These are phyloP conservation scores for Ophiostoma tasmaniense DNA, from an alignment of 2,329 filamentous ascomycete genomes.

Conservation along the genomic window DNA sequence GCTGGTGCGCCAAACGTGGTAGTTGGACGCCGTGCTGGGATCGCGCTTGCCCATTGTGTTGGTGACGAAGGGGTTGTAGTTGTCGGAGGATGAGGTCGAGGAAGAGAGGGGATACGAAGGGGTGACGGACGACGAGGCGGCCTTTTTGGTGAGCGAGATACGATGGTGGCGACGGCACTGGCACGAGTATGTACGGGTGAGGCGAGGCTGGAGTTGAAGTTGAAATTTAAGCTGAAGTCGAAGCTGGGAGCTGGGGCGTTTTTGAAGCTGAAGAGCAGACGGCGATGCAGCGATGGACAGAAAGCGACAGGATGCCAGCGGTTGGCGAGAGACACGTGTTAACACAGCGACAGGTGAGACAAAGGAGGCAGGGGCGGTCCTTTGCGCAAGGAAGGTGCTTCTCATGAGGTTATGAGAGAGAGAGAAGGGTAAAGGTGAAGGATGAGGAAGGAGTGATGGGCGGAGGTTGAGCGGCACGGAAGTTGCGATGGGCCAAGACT, in stretches of 20 bases:
- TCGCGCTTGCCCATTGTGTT: slow-evolving; percentile 44
- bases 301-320: slow-evolving; percentile 6
- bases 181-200: neutral
- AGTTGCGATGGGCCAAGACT: slow-evolving; percentile 7
- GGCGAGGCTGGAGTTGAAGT: neutral
- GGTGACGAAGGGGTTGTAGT: slow-evolving; percentile 12
- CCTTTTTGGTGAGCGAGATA: neutral
- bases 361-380: slow-evolving; percentile 16
- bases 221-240: neutral
- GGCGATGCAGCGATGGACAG: slow-evolving; percentile 1
- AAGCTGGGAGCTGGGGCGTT: neutral
- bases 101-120: slow-evolving; percentile 1
- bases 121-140: neutral
- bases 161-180: slow-evolving; percentile 3
- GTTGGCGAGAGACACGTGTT: neutral
- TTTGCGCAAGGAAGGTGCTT: slow-evolving; percentile 14
- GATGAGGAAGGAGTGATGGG: neutral
- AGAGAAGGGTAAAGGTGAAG: neutral
- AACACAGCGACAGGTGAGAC: neutral
- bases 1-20: slow-evolving; percentile 74
- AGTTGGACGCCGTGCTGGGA: slow-evolving; percentile 87
- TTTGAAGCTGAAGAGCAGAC: neutral
- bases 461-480: slow-evolving; percentile 1
- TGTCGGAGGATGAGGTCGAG: slow-evolving; percentile 6
- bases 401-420: slow-evolving; percentile 7